Evolutionary conservation across 2,329 filamentous ascomycete species (phyloP).

Genomic region (Penicillium brevicompactum): DNA sequence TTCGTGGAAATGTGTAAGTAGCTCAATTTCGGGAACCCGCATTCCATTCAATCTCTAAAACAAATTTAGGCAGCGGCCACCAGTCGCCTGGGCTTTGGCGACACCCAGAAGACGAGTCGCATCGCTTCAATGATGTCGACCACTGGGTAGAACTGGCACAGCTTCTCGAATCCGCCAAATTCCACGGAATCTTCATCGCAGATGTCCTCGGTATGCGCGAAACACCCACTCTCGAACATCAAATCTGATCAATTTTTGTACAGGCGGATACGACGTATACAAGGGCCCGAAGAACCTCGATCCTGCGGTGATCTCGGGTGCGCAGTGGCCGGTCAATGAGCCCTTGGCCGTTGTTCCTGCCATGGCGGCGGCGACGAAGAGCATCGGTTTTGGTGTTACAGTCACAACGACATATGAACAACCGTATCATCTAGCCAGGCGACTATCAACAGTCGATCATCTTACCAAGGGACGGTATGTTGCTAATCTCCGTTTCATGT

Average conservation of each 20-base stretch:
- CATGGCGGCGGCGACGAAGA: slow-evolving; percentile 69
- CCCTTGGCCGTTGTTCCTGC: slow-evolving; percentile 64
- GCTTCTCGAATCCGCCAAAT: slow-evolving; percentile 62
- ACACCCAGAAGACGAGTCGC: slow-evolving; percentile 66
- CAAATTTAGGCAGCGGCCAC: slow-evolving; percentile 48
- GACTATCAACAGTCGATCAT: slow-evolving; percentile 69
- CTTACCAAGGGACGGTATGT: slow-evolving; percentile 62
- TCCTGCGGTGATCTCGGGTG: slow-evolving; percentile 62
- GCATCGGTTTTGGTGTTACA: slow-evolving; percentile 69
- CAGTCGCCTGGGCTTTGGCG: slow-evolving; percentile 63
- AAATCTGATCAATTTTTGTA: slow-evolving; percentile 5
- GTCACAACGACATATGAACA: slow-evolving; percentile 70
- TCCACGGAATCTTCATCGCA: slow-evolving; percentile 68
- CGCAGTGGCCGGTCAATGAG: slow-evolving; percentile 73
- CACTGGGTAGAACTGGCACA: slow-evolving; percentile 65
- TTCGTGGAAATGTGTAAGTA: slow-evolving; percentile 53
- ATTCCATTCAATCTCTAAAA: neutral
- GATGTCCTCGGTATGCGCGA: slow-evolving; percentile 57
- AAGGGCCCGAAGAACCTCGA: slow-evolving; percentile 62
- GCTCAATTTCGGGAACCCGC: no score
- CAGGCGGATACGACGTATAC: slow-evolving; percentile 70
- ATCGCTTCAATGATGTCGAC: slow-evolving; percentile 61
- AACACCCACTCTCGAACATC: slow-evolving; percentile 18
- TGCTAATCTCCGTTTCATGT: neutral
- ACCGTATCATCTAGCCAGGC: slow-evolving; percentile 66